Base-by-base conservation (phyloP, 2,329 filamentous ascomycete species). In the Alternaria sp. region DNA sequence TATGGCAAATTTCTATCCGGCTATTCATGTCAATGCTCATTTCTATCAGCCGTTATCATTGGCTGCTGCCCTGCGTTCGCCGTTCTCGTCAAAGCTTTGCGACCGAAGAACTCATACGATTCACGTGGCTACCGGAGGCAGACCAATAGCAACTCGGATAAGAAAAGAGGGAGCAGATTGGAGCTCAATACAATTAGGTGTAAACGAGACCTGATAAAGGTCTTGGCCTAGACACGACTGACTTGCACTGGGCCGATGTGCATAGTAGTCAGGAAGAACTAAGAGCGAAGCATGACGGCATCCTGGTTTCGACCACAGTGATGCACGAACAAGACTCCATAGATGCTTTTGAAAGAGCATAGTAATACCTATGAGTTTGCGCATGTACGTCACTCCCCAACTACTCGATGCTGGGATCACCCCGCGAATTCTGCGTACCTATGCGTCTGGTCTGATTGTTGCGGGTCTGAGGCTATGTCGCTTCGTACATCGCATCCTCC, bases 41-140 rank as follows among this genome's bases (percentile, higher is more conserved):
- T 14, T 11, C 28, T 16, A 30, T 36, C 32, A 36, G 32, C 32
- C 32, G 32, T 36, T 14, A 16, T 16, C 14, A 36, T 36, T 36
- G 14, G 32, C 11, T 68, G 64, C 60, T 58, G 55, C 48, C 67
- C 63, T 4, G 63, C 65, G 11, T 68, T 66, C 43, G 63, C 65
- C 5, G 55, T 62, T 12, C 53, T 66, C 14, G 52, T 57, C 20
- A 66, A 57, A 28, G 30, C 52, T 12, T 50, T 54, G 16, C 58
- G 38, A 10, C 5, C 30, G 10, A 64, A 58, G 25, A 43, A 50
- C 8, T 43, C 58, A 7, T 50, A 58, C 50, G 52, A 55, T 32
- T 43, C 50, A n/a, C 22, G 38, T 27, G 50, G 61, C 16, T 61
- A 58, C 28, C 53, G 50, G 5, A 56, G 25, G 34, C 59, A 60